Evolutionary conservation across 2,329 filamentous ascomycete genomes (phyloP).

Genomic region (Exserohilum turcica): DNA sequence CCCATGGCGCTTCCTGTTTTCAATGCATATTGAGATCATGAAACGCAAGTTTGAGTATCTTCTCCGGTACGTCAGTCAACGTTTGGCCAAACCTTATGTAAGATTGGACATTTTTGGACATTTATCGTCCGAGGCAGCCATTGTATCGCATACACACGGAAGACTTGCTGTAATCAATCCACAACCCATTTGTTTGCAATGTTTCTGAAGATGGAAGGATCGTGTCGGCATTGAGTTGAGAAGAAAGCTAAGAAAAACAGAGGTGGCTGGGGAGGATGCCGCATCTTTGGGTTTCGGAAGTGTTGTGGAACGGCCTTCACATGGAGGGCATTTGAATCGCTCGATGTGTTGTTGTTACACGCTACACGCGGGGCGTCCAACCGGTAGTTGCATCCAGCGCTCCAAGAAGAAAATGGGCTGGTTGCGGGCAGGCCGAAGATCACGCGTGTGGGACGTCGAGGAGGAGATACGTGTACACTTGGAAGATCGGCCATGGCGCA

Average conservation of each 20-base stretch:
- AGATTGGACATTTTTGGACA: conserved; percentile 16
- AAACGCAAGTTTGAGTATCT: conserved; percentile 28
- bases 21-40: conserved; percentile 18
- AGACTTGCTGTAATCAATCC: background rate
- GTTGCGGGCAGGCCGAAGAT: conserved; percentile 8
- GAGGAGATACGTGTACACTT: conserved; percentile 12
- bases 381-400: conserved; percentile 22
- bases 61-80: conserved; percentile 29
- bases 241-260: background rate
- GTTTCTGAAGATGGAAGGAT: background rate
- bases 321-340: conserved; percentile 11
- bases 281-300: conserved; percentile 3
- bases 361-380: conserved; percentile 20
- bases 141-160: conserved; percentile 15
- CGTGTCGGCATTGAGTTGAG: conserved; percentile 2
- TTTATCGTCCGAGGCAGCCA: conserved; percentile 8
- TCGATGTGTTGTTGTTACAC: conserved; percentile 16
- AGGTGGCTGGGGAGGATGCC: background rate
- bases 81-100: conserved; percentile 33
- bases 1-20: conserved; percentile 4
- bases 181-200: conserved; percentile 4
- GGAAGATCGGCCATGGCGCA: conserved; percentile 3
- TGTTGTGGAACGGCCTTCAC: conserved; percentile 21
- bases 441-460: conserved; percentile 18
- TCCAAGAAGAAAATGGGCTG: conserved; percentile 21